phyloP scores from a whole-genome alignment of 2,329 filamentous ascomycete species.

The Penicillium janthinellum region DNA sequence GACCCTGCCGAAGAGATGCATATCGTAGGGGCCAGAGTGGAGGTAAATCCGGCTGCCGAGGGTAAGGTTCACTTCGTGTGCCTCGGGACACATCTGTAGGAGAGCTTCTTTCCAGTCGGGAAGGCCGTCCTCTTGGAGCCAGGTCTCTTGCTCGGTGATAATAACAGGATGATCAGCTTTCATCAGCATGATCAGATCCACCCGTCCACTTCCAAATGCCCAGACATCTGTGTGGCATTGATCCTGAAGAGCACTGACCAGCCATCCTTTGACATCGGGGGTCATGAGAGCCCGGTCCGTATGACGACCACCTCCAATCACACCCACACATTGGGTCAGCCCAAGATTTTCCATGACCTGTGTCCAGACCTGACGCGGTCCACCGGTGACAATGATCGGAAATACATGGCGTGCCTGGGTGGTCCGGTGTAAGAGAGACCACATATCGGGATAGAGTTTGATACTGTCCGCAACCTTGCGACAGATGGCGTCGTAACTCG shows the following conservation, averaged over 20 bases:
- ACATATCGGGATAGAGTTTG: background rate
- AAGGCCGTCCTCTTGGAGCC: constrained; percentile 59
- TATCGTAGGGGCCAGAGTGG: background rate
- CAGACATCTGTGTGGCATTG: constrained; percentile 46
- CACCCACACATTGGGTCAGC: constrained; percentile 46
- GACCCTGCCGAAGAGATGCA: background rate
- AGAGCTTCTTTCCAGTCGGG: constrained; percentile 33
- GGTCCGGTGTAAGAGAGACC: background rate
- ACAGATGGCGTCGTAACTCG: background rate
- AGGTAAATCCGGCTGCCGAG: background rate
- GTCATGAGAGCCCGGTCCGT: constrained; percentile 55
- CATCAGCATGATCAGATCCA: constrained; percentile 61
- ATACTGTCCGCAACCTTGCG: background rate
- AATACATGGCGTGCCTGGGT: background rate
- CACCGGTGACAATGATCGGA: constrained; percentile 51
- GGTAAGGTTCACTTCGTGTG: background rate
- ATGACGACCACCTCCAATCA: constrained; percentile 58
- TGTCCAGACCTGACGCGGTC: constrained; percentile 58
- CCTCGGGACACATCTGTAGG: background rate
- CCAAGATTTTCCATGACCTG: constrained; percentile 51
- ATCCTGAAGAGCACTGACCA: constrained; percentile 49
- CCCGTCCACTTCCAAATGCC: constrained; percentile 62
- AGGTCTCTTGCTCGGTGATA: constrained; percentile 53
- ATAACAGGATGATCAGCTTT: constrained; percentile 58
- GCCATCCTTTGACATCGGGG: constrained; percentile 50